Conservation (phyloP, 208 protist genomes). For the Jaenimonas drosophilae region DNA sequence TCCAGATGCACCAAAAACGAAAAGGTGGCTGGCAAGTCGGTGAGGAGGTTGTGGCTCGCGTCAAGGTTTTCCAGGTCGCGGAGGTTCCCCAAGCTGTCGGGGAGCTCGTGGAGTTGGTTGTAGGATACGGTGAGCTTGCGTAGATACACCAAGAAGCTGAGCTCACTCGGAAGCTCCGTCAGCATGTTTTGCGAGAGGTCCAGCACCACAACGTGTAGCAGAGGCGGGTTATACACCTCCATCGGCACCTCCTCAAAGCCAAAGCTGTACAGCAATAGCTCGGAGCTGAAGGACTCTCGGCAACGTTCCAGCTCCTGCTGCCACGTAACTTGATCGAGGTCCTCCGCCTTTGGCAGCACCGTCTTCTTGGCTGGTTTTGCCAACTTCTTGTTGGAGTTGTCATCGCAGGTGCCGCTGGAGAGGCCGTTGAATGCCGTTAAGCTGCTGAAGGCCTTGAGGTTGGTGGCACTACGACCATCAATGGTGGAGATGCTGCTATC, state of each 20-base stretch:
- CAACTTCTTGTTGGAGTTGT: background rate
- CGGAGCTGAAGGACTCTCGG: conserved; percentile 19
- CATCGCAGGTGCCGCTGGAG: background rate
- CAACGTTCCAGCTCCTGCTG: conserved; percentile 63
- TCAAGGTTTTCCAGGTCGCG: conserved; percentile 54
- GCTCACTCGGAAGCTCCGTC: conserved; percentile 46
- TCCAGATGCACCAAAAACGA: conserved; percentile 36
- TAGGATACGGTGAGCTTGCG: conserved; percentile 63
- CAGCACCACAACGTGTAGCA: conserved; percentile 45
- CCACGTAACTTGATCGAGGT: conserved; percentile 60
- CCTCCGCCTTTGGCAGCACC: conserved; percentile 50
- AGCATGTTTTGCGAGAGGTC: conserved; percentile 72
- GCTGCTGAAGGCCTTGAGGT: conserved; percentile 18
- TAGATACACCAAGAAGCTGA: conserved; percentile 54
- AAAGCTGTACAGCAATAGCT: conserved; percentile 70
- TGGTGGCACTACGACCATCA: conserved; percentile 13
- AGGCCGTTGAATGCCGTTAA: conserved; percentile 2
- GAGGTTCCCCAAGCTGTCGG: conserved; percentile 60
- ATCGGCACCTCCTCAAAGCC: conserved; percentile 43
- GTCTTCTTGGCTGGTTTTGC: conserved; percentile 19
- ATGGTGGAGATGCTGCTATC: conserved; percentile 1
- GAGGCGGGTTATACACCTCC: conserved; percentile 64
- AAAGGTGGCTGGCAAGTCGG: conserved; percentile 57
- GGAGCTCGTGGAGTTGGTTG: conserved; percentile 69
- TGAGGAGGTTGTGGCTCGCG: conserved; percentile 70